Base-by-base conservation (phyloP, 2,329 filamentous ascomycete species). In the Aureobasidium sp. region DNA sequence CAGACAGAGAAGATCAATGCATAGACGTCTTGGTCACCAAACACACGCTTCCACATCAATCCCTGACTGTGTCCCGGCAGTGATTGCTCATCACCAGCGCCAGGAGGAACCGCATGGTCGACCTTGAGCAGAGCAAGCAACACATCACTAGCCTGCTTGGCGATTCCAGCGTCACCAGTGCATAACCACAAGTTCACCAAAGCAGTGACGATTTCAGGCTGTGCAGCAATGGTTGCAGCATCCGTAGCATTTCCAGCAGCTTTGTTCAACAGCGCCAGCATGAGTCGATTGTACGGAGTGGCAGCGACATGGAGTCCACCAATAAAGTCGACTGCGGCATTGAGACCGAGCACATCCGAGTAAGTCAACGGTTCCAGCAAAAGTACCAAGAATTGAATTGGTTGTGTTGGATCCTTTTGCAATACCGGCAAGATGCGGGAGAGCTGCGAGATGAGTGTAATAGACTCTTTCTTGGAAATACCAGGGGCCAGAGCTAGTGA, bases 1-100 rank as follows among this genome's bases (percentile, higher is more conserved):
- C 81, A 85, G 57, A 80, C 75, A 34, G 79, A 77, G 71, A 84
- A 87, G 36, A 86, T 74, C 8, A 79, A 73, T 1, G 74, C 75
- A 66, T 85, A 85, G 7, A 86, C 78, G 67, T 85, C 78, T 62
- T 76, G 79, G 65, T 87, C 85, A 2, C 78, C 77, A 66, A 87
- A 86, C 0, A 87, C 66, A 21, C 85, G 79, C 67, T 83, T 80
- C 84, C 84, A 86, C 67, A 87, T 75, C 1, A 85, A 72, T 0
- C 80, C 81, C 65, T 81, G 79, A 4, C 79, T 78, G 50, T 66
- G 65, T 16, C 66, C 64, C 21, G 45, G 50, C 21, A 49, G 52
- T n/a, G 48, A 44, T n/a, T 30, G 36, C 8, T 67, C 74, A 63
- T 71, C 71, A 66, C 66, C 67, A 48, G 64, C 68, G 67, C 69